phyloP scores from a whole-genome alignment of 2,329 filamentous ascomycete species.

The Aspergillus ochraceoroseus region DNA sequence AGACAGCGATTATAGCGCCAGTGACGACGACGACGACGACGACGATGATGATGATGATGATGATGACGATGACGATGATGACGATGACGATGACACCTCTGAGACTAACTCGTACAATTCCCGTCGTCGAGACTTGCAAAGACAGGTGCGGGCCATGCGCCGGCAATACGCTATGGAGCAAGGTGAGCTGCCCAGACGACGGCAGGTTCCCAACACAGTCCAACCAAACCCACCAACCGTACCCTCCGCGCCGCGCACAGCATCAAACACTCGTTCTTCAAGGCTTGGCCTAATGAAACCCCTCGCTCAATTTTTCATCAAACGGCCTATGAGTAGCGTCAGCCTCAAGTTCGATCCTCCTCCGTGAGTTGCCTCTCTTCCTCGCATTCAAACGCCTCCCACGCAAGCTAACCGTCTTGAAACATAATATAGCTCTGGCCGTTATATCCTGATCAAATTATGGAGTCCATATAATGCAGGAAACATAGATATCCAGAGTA shows the following conservation, averaged over 20 bases:
- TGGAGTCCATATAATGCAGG: slow-evolving; percentile 71
- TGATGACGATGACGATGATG: slow-evolving; percentile 30
- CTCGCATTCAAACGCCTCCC: background rate
- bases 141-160: slow-evolving; percentile 24
- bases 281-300: slow-evolving; percentile 56
- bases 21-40: slow-evolving; percentile 30
- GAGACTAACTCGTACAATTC: slow-evolving; percentile 23
- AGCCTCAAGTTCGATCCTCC: slow-evolving; percentile 66
- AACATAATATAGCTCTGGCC: slow-evolving; percentile 58
- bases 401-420: slow-evolving; percentile 11
- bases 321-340: slow-evolving; percentile 75
- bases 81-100: slow-evolving; percentile 27
- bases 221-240: slow-evolving; percentile 24
- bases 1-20: slow-evolving; percentile 32
- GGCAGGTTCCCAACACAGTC: slow-evolving; percentile 26
- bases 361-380: slow-evolving; percentile 31
- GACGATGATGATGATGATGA: too few relatives aligned
- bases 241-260: slow-evolving; percentile 11
- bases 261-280: slow-evolving; percentile 5
- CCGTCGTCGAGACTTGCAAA: slow-evolving; percentile 27
- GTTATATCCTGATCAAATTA: slow-evolving; percentile 82
- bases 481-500: slow-evolving; percentile 86
- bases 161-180: slow-evolving; percentile 19
- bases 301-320: slow-evolving; percentile 78
- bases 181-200: slow-evolving; percentile 21